phyloP scores from a whole-genome alignment of 108 stramenopile species.

The Cylindrotheca closterium region DNA sequence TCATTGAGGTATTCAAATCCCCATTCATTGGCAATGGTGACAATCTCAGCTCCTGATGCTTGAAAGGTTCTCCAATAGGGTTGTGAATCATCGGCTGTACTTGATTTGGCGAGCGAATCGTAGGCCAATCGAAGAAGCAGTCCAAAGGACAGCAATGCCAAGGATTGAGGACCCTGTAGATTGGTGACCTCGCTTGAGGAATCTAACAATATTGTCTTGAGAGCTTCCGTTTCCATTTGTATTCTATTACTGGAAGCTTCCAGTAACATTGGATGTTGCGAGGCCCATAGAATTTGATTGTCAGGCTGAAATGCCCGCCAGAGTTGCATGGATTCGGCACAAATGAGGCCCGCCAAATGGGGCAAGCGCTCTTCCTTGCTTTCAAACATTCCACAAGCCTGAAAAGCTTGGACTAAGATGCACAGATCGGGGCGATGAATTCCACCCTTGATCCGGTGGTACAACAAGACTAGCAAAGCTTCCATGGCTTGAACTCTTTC shows the following conservation, averaged over 20 bases:
- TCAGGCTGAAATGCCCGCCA: conserved; percentile 46
- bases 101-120: conserved; percentile 1
- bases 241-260: conserved; percentile 7
- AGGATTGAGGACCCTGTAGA: conserved; percentile 36
- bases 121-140: conserved; percentile 52
- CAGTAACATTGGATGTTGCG: conserved; percentile 44
- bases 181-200: conserved; percentile 10
- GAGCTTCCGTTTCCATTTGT: conserved; percentile 23
- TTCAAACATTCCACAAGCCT: conserved; percentile 6
- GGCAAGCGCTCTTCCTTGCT: conserved; percentile 1
- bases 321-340: conserved; percentile 58
- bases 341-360: conserved; percentile 49
- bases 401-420: conserved; percentile 13
- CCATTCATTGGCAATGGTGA: conserved; percentile 49
- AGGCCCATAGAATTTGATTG: conserved; percentile 28
- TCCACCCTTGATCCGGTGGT: conserved; percentile 55
- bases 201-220: conserved; percentile 14
- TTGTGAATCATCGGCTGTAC: conserved; percentile 2
- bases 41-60: conserved; percentile 38
- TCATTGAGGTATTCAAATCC: conserved; percentile 53
- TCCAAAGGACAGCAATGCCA: conserved; percentile 61
- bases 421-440: conserved; percentile 39
- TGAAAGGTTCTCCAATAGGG: conserved; percentile 21
- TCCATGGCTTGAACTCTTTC: conserved; percentile 58
- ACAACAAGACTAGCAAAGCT: conserved; percentile 50